Evolutionary conservation across 2,329 filamentous ascomycete species (phyloP).

Genomic region (Trichoderma arundinaceum): DNA sequence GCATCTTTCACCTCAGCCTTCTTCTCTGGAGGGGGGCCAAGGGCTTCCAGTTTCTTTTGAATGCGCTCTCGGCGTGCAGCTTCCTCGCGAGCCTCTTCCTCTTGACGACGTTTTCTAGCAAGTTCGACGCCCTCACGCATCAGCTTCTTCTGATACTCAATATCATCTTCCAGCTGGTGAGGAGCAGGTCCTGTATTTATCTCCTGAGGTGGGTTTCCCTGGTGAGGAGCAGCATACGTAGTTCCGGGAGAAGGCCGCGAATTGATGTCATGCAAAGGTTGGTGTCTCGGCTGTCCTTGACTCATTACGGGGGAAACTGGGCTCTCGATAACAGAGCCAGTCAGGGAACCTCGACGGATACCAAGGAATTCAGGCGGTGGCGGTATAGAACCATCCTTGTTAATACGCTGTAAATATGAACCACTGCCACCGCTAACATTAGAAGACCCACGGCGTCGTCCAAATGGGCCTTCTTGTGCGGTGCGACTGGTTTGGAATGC

Average conservation of each 20-base stretch:
- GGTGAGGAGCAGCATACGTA: conserved; percentile 49
- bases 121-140: conserved; percentile 75
- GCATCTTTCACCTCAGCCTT: conserved; percentile 61
- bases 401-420: conserved; percentile 64
- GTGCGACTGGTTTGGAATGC: conserved; percentile 82
- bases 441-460: conserved; percentile 82
- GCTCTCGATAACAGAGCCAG: conserved; percentile 54
- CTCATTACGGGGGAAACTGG: conserved; percentile 52
- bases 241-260: conserved; percentile 52
- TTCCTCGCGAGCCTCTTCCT: conserved; percentile 74
- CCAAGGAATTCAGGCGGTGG: conserved; percentile 52
- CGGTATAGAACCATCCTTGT: conserved; percentile 49
- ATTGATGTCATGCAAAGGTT: conserved; percentile 38
- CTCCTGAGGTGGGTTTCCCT: conserved; percentile 40
- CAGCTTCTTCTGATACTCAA: conserved; percentile 69
- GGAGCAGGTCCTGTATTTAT: conserved; percentile 41
- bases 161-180: conserved; percentile 57
- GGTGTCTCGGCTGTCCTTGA: conserved; percentile 40
- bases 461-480: conserved; percentile 70
- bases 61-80: conserved; percentile 74
- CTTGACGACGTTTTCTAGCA: conserved; percentile 69
- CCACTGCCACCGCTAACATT: conserved; percentile 89
- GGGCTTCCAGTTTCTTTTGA: conserved; percentile 71
- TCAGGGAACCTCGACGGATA: conserved; percentile 55
- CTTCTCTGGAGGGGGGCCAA: conserved; percentile 68